Base-by-base conservation (phyloP, 148 eudicot genomes). In the Fallopia convolvulus region DNA sequence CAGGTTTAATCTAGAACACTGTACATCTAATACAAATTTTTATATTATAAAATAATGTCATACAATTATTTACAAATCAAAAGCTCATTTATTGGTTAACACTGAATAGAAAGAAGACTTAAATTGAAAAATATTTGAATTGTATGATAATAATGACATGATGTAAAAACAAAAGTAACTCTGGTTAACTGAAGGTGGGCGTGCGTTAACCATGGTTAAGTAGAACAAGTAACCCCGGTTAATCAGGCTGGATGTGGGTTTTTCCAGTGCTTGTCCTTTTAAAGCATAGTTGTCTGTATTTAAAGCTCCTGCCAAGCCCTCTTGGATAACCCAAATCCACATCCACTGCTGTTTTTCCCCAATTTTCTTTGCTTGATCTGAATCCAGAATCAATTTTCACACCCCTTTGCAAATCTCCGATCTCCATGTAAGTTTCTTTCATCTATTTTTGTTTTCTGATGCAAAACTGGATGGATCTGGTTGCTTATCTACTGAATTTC, bases 191-290 rank as follows among this genome's bases (percentile, higher is more conserved):
- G 7, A 65, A 65, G 71, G 41, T 33, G 11, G 40, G 41, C 15
- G 4, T 12, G 41, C 1, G 5, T 8, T 61, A 61, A 61, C 68
- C 68, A 23, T 65, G 44, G 72, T 68, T 68, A 68, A 68, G 26
- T 55, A 12, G 15, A 66, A 44, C 72, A 68, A 68, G 72, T 15
- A 68, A 68, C 72, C 72, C 44, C 10, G 72, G 72, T 68, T 68
- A 68, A 39, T 66, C 0, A 13, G 72, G 42, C 72, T 68, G 44
- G 72, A 68, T 68, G 72, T 66, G 46, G 72, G 46, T 65, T 15
- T 65, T 30, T 32, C 32, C 70, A 65, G 21, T 68, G 44, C 72
- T 68, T 68, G 72, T 68, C 72, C 39, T 39, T 65, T 36, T 68
- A 14, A 36, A 68, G 21, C 42, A 36, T 33, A 36, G 21, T 36